Percentiles rank a stretch among this genome's conserved stretches.
These are phyloP conservation scores for Xerocomus nothofagi DNA, from an alignment of 1,284 basidiomycete species.

Conservation along the genomic window DNA sequence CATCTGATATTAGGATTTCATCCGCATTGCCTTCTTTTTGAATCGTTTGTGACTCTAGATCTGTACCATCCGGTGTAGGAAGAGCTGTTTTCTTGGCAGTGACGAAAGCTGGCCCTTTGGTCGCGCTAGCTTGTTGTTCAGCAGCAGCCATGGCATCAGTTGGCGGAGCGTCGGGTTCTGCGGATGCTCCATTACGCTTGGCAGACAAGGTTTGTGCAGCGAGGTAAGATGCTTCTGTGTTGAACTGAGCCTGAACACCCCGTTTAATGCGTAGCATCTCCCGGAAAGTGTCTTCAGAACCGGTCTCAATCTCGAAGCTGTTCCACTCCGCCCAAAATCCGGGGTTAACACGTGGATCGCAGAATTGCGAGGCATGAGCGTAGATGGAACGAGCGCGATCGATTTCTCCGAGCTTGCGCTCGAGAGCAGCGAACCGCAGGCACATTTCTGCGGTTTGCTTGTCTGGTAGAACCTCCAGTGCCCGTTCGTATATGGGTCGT, in stretches of 20 bases:
- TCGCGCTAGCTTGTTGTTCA: slow-evolving; percentile 49
- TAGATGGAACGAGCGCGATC: slow-evolving; percentile 96
- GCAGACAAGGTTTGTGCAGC: slow-evolving; percentile 82
- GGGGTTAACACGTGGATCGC: slow-evolving; percentile 87
- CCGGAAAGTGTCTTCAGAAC: slow-evolving; percentile 97
- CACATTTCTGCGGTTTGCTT: slow-evolving; percentile 98
- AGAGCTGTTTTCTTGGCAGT: slow-evolving; percentile 53
- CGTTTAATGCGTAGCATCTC: slow-evolving; percentile 99
- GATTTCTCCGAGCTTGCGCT: slow-evolving; percentile 98
- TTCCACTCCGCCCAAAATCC: slow-evolving; percentile 99
- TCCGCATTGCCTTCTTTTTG: slow-evolving; percentile 58
- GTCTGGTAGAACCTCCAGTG: slow-evolving; percentile 92
- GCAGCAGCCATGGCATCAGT: slow-evolving; percentile 72
- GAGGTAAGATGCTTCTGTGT: slow-evolving; percentile 90
- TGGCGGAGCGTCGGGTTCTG: slow-evolving; percentile 55
- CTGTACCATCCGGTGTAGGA: slow-evolving; percentile 33
- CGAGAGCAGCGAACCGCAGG: slow-evolving; percentile 91
- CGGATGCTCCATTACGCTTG: slow-evolving; percentile 52
- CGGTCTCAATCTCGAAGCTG: slow-evolving; percentile 95
- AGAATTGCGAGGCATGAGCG: slow-evolving; percentile 97
- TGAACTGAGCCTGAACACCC: slow-evolving; percentile 97
- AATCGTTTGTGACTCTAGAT: slow-evolving; percentile 28
- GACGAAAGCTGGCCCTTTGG: slow-evolving; percentile 62
- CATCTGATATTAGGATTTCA: slow-evolving; percentile 84
- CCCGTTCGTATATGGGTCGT: slow-evolving; percentile 94